These are phyloP conservation scores for Bonnemaisonia californica DNA, from an alignment of 31 red algal genomes.

Conservation along the genomic window DNA sequence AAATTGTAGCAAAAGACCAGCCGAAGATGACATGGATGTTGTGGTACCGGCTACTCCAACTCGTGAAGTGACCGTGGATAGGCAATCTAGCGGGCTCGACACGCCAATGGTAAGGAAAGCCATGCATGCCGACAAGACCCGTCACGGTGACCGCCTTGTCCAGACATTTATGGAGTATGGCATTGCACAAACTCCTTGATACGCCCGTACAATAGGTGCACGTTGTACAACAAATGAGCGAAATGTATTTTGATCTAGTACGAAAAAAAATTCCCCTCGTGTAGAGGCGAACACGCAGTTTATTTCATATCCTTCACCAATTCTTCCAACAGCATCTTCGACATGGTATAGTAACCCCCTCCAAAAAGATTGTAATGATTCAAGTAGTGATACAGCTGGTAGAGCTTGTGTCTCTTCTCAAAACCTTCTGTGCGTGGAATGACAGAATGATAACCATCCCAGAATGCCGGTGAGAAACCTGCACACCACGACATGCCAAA, in stretches of 20 bases:
- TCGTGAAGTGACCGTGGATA: too few species aligned
- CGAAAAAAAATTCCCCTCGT: too few species aligned
- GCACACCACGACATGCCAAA: constrained; percentile 95
- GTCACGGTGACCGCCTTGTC: too few species aligned
- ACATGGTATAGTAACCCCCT: constrained; percentile 72
- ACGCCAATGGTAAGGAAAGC: too few species aligned
- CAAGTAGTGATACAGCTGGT: constrained; percentile 93
- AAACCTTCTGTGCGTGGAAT: constrained; percentile 76
- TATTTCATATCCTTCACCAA: constrained; percentile 9
- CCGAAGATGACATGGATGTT: background rate
- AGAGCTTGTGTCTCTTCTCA: constrained; percentile 74
- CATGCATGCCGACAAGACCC: too few species aligned
- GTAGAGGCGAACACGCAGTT: too few species aligned
- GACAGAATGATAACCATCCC: constrained; percentile 74
- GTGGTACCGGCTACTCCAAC: background rate
- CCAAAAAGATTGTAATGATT: constrained; percentile 97
- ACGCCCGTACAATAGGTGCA: too few species aligned
- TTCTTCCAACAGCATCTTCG: constrained; percentile 12
- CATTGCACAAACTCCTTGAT: too few species aligned
- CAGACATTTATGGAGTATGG: too few species aligned
- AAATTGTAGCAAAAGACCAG: background rate
- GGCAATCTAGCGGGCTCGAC: too few species aligned
- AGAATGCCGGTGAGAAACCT: constrained; percentile 66
- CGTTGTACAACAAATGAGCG: too few species aligned
- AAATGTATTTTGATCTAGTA: too few species aligned